Percentiles rank a stretch among this genome's conserved stretches.
phyloP scores from a whole-genome alignment of 495 filamentous ascomycete species.

The Bacidia rubella region DNA sequence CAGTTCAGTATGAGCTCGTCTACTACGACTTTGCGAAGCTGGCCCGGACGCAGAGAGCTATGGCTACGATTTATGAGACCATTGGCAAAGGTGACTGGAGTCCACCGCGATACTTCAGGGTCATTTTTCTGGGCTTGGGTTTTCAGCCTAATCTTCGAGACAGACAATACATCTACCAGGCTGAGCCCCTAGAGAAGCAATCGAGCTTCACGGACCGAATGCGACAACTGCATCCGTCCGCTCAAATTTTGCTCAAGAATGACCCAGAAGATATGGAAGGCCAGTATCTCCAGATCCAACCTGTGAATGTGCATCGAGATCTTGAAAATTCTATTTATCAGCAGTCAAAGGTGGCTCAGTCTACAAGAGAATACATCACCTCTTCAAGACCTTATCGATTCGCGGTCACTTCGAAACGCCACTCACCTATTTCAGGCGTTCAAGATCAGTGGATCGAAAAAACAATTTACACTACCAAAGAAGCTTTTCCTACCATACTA shows the following conservation, averaged over 20 bases:
- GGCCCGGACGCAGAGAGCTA: slow-evolving; percentile 73
- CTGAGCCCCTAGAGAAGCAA: slow-evolving; percentile 58
- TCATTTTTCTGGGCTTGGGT: slow-evolving; percentile 80
- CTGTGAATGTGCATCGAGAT: slow-evolving; percentile 70
- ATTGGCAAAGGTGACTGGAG: slow-evolving; percentile 66
- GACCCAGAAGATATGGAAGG: slow-evolving; percentile 77
- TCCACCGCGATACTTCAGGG: slow-evolving; percentile 80
- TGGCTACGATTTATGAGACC: slow-evolving; percentile 84
- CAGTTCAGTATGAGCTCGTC: slow-evolving; percentile 73
- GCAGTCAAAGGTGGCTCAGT: slow-evolving; percentile 64
- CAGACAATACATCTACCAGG: slow-evolving; percentile 89
- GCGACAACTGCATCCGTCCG: slow-evolving; percentile 79
- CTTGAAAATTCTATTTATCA: slow-evolving; percentile 78
- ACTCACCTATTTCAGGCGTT: slow-evolving; percentile 47
- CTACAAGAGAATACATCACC: slow-evolving; percentile 73
- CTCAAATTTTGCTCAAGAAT: slow-evolving; percentile 61
- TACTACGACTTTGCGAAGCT: slow-evolving; percentile 87
- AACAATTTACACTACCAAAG: slow-evolving; percentile 67
- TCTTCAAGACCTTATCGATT: slow-evolving; percentile 60
- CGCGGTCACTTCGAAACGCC: slow-evolving; percentile 54
- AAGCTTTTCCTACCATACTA: slow-evolving; percentile 83
- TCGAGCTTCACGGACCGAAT: slow-evolving; percentile 80
- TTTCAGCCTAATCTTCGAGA: slow-evolving; percentile 71
- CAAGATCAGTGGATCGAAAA: slow-evolving; percentile 74
- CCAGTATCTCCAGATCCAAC: slow-evolving; percentile 76